Evolutionary conservation across 495 filamentous ascomycete species (phyloP).

Genomic region (Talaromyces stipitatus): DNA sequence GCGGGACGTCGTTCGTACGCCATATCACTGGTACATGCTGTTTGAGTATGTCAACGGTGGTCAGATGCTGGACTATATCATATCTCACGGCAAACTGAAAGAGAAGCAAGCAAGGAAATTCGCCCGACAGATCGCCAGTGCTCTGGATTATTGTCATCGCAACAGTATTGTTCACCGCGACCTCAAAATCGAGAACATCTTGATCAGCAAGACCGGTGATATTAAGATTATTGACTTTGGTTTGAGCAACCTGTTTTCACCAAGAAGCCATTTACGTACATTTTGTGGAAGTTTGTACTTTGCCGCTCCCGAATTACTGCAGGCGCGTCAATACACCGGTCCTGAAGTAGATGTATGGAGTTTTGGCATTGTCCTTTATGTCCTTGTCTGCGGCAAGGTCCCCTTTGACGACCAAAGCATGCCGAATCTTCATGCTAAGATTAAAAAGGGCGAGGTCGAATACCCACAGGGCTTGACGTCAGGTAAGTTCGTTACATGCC

Average conservation of each 20-base stretch:
- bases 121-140: slow-evolving; percentile 92
- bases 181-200: slow-evolving; percentile 97
- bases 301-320: slow-evolving; percentile 89
- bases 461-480: slow-evolving; percentile 88
- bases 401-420: slow-evolving; percentile 99
- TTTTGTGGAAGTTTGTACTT: slow-evolving; percentile 99
- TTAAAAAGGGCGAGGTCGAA: slow-evolving; percentile 94
- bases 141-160: slow-evolving; percentile 97
- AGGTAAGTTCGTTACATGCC: slow-evolving; percentile 48
- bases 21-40: slow-evolving; percentile 99
- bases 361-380: slow-evolving; percentile 98
- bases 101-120: slow-evolving; percentile 99
- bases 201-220: slow-evolving; percentile 98
- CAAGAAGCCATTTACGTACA: slow-evolving; percentile 80
- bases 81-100: slow-evolving; percentile 93
- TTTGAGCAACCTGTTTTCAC: slow-evolving; percentile 92
- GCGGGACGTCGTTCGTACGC: slow-evolving; percentile 88
- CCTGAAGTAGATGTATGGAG: slow-evolving; percentile 99
- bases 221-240: slow-evolving; percentile 99
- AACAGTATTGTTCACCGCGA: slow-evolving; percentile 99
- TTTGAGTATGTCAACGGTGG: slow-evolving; percentile 99
- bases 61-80: slow-evolving; percentile 99
- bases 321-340: slow-evolving; percentile 89
- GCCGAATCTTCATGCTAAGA: slow-evolving; percentile 97
- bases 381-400: slow-evolving; percentile 95